Evolutionary conservation across 345 rosid species (phyloP).

Genomic region (Barbarea vulgaris): DNA sequence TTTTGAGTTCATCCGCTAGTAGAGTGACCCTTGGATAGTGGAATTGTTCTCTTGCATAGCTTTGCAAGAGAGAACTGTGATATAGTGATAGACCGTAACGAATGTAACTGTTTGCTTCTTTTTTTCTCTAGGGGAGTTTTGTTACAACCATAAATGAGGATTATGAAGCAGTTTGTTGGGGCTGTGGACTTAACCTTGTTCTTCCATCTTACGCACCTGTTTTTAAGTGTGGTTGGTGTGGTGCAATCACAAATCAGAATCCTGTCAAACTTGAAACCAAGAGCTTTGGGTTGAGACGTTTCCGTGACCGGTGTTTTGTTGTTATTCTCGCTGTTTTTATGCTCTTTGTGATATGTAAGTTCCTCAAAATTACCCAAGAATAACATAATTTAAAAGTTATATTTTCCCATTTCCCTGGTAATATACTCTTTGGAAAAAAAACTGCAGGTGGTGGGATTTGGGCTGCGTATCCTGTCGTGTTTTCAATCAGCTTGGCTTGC

Average conservation of each 20-base stretch:
- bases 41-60: background rate
- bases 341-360: conserved; percentile 77
- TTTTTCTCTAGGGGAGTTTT: conserved; percentile 48
- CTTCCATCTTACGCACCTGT: conserved; percentile 65
- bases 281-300: conserved; percentile 63
- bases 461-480: conserved; percentile 77
- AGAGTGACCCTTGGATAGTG: background rate
- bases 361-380: conserved; percentile 12
- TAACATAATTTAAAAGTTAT: background rate
- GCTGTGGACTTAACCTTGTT: conserved; percentile 84
- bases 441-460: conserved; percentile 87
- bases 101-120: background rate
- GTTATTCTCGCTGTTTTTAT: conserved; percentile 62
- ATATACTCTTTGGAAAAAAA: conserved; percentile 30
- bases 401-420: background rate
- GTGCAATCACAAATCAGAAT: conserved; percentile 76
- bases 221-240: conserved; percentile 98
- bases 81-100: background rate
- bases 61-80: background rate
- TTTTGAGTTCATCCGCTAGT: conserved; percentile 1
- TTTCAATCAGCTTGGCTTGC: conserved; percentile 59
- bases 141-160: conserved; percentile 56
- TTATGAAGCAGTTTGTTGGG: conserved; percentile 78
- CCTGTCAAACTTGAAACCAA: conserved; percentile 52
- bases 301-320: conserved; percentile 85